phyloP scores from a whole-genome alignment of 495 filamentous ascomycete genomes.

The Annulohypoxylon nitens region DNA sequence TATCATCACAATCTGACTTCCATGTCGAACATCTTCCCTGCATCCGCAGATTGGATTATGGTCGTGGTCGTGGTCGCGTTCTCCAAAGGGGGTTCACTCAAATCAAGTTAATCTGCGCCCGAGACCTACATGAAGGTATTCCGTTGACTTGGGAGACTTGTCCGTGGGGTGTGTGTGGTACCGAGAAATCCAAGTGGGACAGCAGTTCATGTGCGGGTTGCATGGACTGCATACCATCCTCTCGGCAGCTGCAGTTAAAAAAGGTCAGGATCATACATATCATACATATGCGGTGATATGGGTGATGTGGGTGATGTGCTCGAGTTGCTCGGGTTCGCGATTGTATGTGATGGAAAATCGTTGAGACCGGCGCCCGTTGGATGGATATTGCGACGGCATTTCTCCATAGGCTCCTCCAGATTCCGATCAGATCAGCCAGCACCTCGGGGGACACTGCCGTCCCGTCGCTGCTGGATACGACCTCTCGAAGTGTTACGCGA shows the following conservation, averaged over 20 bases:
- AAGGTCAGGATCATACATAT: slow-evolving; percentile 23
- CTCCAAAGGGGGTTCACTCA: slow-evolving; percentile 6
- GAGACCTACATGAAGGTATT: slow-evolving; percentile 45
- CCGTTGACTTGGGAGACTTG: slow-evolving; percentile 40
- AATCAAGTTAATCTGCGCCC: slow-evolving; percentile 24
- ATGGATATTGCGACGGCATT: slow-evolving; percentile 15
- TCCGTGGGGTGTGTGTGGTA: slow-evolving; percentile 42
- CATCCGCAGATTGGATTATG: not conserved
- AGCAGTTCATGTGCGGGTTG: slow-evolving; percentile 42
- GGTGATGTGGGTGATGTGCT: slow-evolving; percentile 5
- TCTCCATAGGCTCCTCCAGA: slow-evolving; percentile 29
- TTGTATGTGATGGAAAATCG: slow-evolving; percentile 23
- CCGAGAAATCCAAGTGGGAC: slow-evolving; percentile 28
- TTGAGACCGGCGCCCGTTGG: slow-evolving; percentile 20
- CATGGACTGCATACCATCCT: slow-evolving; percentile 35
- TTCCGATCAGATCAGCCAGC: slow-evolving; percentile 36
- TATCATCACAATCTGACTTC: not conserved
- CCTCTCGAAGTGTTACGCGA: slow-evolving; percentile 32
- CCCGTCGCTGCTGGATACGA: slow-evolving; percentile 28
- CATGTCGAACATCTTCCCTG: slow-evolving; percentile 6
- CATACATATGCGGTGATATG: slow-evolving; percentile 36
- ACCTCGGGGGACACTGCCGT: slow-evolving; percentile 36
- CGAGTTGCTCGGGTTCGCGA: slow-evolving; percentile 3
- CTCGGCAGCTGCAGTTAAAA: slow-evolving; percentile 39
- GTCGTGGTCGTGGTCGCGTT: slow-evolving; percentile 5